Conservation (phyloP, 345 rosid species). For the Salix dunnii region DNA sequence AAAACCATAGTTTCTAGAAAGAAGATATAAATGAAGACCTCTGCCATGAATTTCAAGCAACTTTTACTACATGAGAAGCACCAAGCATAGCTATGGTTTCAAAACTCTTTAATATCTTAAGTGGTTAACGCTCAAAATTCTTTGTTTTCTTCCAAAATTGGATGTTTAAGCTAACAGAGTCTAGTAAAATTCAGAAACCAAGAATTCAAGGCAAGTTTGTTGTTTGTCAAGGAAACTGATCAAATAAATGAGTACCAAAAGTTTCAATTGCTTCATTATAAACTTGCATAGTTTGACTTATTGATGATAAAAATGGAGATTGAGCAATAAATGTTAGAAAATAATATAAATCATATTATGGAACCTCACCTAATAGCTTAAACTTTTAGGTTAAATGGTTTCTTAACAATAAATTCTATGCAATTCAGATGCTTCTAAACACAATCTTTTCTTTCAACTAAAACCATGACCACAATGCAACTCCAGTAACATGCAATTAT, state of each 20-base stretch:
- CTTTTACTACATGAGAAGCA: neutral
- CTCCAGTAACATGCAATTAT: neutral
- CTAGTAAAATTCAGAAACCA: neutral
- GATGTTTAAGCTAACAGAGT: neutral
- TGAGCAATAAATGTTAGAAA: too few relatives aligned
- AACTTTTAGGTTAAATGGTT: too few relatives aligned
- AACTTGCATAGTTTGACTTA: neutral
- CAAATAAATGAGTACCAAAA: neutral
- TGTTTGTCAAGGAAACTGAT: neutral
- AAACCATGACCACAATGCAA: neutral
- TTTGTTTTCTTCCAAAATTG: neutral
- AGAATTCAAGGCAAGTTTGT: constrained; percentile 7
- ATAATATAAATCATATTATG: too few relatives aligned
- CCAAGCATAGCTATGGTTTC: neutral
- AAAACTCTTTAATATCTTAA: neutral
- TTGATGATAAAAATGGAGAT: neutral
- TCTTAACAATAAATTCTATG: too few relatives aligned
- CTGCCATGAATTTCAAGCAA: neutral
- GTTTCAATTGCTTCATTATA: neutral
- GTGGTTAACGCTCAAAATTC: neutral
- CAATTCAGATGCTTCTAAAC: neutral
- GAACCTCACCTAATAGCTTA: too few relatives aligned
- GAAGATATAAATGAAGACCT: constrained; percentile 1
- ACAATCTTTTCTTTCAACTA: neutral
- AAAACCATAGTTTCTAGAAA: neutral